Base-by-base conservation (phyloP, 1,139 yeast species). In the Yamadazyma pseudoaaseri region DNA sequence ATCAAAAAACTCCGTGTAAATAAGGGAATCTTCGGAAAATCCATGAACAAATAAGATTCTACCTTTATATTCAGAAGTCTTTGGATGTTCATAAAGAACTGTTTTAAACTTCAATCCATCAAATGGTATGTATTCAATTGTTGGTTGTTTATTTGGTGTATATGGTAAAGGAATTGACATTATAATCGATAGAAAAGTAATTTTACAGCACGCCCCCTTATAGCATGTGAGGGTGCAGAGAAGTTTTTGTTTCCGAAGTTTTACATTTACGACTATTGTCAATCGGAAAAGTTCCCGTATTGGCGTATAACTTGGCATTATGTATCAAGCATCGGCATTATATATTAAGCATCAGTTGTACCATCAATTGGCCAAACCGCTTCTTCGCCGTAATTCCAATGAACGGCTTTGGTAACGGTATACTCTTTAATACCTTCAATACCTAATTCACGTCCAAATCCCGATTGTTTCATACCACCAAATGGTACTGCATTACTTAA, bases 371-470 rank as follows among this genome's bases (percentile, higher is more conserved):
- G 49, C 49, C 49, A 45, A 7, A 24, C 25, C 11, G 36, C 25
- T 20, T 38, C 36, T 35, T 42, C 52, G n/a, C 79, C 79, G 47
- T 73, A 57, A 58, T 81, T 83, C 42, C 84, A 76, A 48, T 82
- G 90, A 35, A 86, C 75, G 14, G 94, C 82, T 67, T 87, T 87
- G 39, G 81, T 79, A 54, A 83, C 86, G 23, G 94, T 79, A 63
- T 86, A 87, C 45, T 79, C 73, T 38, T 73, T 69, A 40, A 87
- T 70, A 41, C 95, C 96, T 51, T 81, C 80, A 54, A 81, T 82
- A 39, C 96, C 96, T 48, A 87, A 71, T 62, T 87, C 96, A 56
- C 95, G 76, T 36, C 96, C 96, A 44, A 85, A 73, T 45, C 96
- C 96, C 50, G 86, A 76, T 80, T 77, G 71, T 66, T 87, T 87